phyloP scores from a whole-genome alignment of 345 rosid genomes.

The Ceriops zippeliana region DNA sequence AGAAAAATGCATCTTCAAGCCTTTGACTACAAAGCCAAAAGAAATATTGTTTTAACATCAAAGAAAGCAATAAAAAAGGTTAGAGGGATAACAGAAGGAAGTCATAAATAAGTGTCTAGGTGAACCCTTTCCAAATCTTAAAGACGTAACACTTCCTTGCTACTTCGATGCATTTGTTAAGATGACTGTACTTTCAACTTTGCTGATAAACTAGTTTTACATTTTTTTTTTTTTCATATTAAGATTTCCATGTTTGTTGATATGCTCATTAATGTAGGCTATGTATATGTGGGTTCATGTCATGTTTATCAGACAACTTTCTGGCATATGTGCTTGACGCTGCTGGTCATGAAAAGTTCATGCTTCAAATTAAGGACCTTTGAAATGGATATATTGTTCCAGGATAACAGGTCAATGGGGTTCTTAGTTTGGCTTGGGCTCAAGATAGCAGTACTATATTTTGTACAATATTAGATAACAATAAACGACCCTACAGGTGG shows the following conservation, averaged over 20 bases:
- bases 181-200: not conserved
- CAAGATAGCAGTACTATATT: conserved; percentile 63
- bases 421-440: conserved; percentile 90
- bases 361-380: conserved; percentile 71
- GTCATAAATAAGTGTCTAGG: not conserved
- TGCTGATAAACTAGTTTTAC: not conserved
- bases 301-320: conserved; percentile 71
- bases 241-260: not conserved
- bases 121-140: not conserved
- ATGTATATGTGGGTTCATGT: conserved; percentile 78
- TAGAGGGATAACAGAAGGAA: not conserved
- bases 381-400: conserved; percentile 42
- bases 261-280: conserved; percentile 42
- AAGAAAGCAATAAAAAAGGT: not conserved
- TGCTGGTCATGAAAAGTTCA: conserved; percentile 57
- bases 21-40: not conserved
- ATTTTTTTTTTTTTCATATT: not conserved
- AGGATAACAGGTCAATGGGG: conserved; percentile 44
- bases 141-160: not conserved
- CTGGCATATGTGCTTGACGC: conserved; percentile 47
- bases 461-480: conserved; percentile 56
- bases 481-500: conserved; percentile 49
- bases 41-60: not conserved
- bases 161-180: not conserved
- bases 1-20: not conserved